phyloP scores from a whole-genome alignment of 2,329 filamentous ascomycete genomes.

The Cercospora citrullina region DNA sequence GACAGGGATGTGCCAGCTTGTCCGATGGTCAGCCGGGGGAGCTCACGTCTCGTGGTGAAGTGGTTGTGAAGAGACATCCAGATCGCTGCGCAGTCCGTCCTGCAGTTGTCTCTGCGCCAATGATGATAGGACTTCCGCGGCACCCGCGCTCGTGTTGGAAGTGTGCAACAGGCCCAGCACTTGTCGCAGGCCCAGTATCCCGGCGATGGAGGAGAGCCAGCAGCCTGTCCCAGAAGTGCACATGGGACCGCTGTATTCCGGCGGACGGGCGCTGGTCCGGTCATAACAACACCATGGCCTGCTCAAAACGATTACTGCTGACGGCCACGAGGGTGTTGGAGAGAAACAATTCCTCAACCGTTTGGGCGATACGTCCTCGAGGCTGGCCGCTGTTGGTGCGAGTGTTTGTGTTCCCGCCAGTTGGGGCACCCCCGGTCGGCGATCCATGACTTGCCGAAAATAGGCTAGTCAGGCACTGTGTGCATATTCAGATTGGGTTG shows the following conservation, averaged over 20 bases:
- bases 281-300: not conserved
- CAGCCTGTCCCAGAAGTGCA: not conserved
- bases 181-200: not conserved
- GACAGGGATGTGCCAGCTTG: not conserved
- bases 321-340: not conserved
- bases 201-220: not conserved
- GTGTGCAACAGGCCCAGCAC: not conserved
- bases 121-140: not conserved
- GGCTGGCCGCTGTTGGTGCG: not conserved
- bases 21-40: not conserved
- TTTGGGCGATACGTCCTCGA: not conserved
- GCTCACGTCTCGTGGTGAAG: not conserved
- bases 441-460: not conserved
- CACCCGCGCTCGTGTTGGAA: not conserved
- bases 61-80: not conserved
- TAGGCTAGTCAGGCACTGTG: not conserved
- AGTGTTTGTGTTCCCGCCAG: not conserved
- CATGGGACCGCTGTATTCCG: not conserved
- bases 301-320: not conserved
- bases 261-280: not conserved
- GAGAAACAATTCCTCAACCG: not conserved
- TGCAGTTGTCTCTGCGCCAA: too few relatives aligned
- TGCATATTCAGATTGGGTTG: not conserved
- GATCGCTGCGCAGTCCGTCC: not conserved
- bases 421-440: not conserved